These are phyloP conservation scores for Hordeum vulgare DNA, from an alignment of 176 grass and related monocot genomes.

Conservation along the genomic window DNA sequence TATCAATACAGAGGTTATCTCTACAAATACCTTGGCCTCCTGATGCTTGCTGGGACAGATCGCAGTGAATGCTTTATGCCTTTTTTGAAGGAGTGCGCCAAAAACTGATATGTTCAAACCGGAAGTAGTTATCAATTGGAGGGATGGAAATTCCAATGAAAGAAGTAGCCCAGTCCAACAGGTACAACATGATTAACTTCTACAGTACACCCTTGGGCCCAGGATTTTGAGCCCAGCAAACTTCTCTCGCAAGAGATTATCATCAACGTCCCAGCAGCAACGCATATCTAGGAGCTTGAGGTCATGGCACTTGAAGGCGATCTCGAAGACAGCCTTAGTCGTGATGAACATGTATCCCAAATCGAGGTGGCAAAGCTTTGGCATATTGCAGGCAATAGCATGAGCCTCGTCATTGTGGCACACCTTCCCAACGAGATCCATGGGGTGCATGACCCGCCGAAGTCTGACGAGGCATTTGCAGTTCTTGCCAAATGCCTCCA, in stretches of 20 bases:
- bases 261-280: constrained; percentile 86
- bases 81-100: too few relatives aligned
- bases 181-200: too few relatives aligned
- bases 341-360: constrained; percentile 63
- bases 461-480: constrained; percentile 62
- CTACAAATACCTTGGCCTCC: too few relatives aligned
- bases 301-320: constrained; percentile 61
- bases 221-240: constrained; percentile 50
- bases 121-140: too few relatives aligned
- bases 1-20: too few relatives aligned
- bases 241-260: constrained; percentile 48
- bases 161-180: too few relatives aligned
- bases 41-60: too few relatives aligned
- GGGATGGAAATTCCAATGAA: too few relatives aligned
- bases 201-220: constrained; percentile 68
- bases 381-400: constrained; percentile 69
- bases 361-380: constrained; percentile 71
- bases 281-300: constrained; percentile 72
- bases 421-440: constrained; percentile 51
- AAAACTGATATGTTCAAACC: too few relatives aligned
- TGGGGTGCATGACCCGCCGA: constrained; percentile 73
- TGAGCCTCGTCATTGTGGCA: constrained; percentile 81
- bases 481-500: constrained; percentile 74
- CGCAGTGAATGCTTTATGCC: too few relatives aligned
- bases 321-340: constrained; percentile 51